Percentiles rank a stretch among this genome's conserved stretches.
Evolutionary conservation across 1,139 yeast species (phyloP).

Genomic region (Insectozyma bohioensis): DNA sequence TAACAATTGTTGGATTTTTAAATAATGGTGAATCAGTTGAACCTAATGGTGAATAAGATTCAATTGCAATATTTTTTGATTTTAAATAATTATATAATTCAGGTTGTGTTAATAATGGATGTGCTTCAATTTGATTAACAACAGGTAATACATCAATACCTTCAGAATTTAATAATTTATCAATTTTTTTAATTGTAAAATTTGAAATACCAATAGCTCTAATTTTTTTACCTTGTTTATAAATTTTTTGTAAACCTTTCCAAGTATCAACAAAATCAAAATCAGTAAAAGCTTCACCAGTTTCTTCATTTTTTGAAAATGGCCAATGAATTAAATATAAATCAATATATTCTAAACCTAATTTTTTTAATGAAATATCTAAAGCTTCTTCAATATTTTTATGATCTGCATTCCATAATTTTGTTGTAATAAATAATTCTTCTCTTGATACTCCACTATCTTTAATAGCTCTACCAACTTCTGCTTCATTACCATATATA

Average conservation of each 20-base stretch:
- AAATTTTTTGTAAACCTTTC: slow-evolving; percentile 62
- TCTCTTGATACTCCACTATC: slow-evolving; percentile 70
- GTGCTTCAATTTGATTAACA: slow-evolving; percentile 58
- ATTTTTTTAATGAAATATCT: slow-evolving; percentile 58
- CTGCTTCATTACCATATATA: slow-evolving; percentile 30
- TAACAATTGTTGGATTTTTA: slow-evolving; percentile 38
- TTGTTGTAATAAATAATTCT: slow-evolving; percentile 76
- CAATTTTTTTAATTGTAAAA: slow-evolving; percentile 46
- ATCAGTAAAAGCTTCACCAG: slow-evolving; percentile 27
- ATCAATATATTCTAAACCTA: slow-evolving; percentile 80
- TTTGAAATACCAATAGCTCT: slow-evolving; percentile 65
- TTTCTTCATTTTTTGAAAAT: slow-evolving; percentile 43
- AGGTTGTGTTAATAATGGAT: slow-evolving; percentile 56
- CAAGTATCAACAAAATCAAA: slow-evolving; percentile 69
- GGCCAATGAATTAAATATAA: slow-evolving; percentile 91
- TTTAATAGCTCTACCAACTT: slow-evolving; percentile 64
- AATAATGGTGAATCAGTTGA: slow-evolving; percentile 53
- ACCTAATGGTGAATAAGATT: slow-evolving; percentile 65
- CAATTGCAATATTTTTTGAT: slow-evolving; percentile 44
- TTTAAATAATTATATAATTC: slow-evolving; percentile 46
- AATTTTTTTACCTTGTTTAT: slow-evolving; percentile 52
- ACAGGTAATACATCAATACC: slow-evolving; percentile 47
- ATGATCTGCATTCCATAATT: slow-evolving; percentile 72
- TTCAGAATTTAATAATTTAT: slow-evolving; percentile 46
- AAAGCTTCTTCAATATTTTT: slow-evolving; percentile 59